phyloP scores from a whole-genome alignment of 169 alveolate species.

The Eimeria maxima region DNA sequence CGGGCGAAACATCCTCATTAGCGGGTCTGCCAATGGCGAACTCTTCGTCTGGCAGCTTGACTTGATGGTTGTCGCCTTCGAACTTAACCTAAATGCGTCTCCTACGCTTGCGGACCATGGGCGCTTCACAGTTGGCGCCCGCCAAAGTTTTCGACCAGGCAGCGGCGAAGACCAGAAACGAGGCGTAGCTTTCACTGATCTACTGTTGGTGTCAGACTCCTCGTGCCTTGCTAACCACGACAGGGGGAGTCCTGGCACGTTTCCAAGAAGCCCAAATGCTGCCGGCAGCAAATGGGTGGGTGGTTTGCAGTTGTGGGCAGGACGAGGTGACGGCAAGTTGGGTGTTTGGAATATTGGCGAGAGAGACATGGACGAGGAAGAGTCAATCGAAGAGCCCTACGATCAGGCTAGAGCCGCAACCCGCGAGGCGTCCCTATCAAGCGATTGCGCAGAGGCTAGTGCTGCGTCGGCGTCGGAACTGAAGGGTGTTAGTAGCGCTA shows the following conservation, averaged over 20 bases:
- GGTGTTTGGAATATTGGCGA: conserved; percentile 69
- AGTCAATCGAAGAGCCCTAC: conserved; percentile 10
- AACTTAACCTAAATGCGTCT: conserved; percentile 60
- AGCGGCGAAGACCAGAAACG: neutral
- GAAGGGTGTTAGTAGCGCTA: neutral
- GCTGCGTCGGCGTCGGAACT: neutral
- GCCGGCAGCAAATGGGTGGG: neutral
- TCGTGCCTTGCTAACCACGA: neutral
- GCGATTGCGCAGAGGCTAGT: neutral
- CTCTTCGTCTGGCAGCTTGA: conserved; percentile 81
- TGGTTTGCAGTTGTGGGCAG: conserved; percentile 72
- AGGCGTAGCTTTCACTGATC: conserved; percentile 65
- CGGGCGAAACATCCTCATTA: conserved; percentile 60
- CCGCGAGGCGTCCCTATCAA: neutral
- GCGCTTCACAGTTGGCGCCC: conserved; percentile 1
- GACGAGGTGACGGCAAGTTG: conserved; percentile 73
- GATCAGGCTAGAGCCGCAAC: neutral
- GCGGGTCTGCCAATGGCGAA: conserved; percentile 83
- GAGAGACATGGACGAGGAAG: conserved; percentile 66
- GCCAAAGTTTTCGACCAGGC: neutral
- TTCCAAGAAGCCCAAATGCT: neutral
- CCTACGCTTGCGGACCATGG: conserved; percentile 39
- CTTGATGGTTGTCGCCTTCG: conserved; percentile 72
- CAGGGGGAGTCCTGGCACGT: neutral
- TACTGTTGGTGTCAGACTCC: conserved; percentile 41